phyloP scores from a whole-genome alignment of 176 grass and related monocot species.

The Hordeum marinum region DNA sequence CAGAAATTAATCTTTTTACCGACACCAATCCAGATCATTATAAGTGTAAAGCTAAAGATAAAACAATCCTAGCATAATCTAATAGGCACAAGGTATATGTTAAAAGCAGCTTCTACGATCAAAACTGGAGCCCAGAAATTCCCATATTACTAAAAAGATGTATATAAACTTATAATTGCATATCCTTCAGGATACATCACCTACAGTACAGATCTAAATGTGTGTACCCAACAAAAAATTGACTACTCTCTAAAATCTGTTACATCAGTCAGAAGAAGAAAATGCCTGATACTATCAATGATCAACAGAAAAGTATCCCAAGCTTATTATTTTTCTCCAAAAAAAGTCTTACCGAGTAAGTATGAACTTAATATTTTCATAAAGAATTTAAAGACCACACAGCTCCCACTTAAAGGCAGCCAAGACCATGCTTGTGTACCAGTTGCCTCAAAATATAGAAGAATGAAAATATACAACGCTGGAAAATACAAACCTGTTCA shows the following conservation, averaged over 20 bases:
- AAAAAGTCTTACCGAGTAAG: not conserved
- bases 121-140: not conserved
- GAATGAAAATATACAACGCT: not conserved
- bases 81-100: not conserved
- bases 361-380: not conserved
- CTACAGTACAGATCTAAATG: not conserved
- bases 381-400: not conserved
- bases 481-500: constrained; percentile 57
- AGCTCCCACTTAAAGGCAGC: not conserved
- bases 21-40: not conserved
- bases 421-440: not conserved
- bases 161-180: not conserved
- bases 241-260: not conserved
- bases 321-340: not conserved
- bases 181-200: not conserved
- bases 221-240: not conserved
- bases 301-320: not conserved
- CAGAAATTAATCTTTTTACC: not conserved
- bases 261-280: not conserved
- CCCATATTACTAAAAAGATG: not conserved
- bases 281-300: not conserved
- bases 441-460: not conserved
- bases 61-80: not conserved
- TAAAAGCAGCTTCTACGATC: not conserved
- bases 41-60: not conserved